Evolutionary conservation across 2,329 filamentous ascomycete genomes (phyloP), one percentile per base, ranked within the genome.

Genomic region (Fusarium verticillioides): DNA sequence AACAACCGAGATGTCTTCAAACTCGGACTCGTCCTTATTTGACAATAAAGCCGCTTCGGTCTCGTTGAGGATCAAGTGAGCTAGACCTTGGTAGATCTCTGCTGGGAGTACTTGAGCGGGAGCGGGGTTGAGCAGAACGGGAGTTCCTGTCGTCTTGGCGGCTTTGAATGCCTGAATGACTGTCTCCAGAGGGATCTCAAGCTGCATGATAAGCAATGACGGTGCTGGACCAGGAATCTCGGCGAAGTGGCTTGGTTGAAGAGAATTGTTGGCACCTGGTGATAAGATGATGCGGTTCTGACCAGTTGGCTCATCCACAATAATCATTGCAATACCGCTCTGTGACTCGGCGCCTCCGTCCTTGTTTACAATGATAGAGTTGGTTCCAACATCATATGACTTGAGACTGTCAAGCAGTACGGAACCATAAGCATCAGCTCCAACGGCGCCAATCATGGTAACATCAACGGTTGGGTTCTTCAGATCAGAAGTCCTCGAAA

Each of bases 11-110:
- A 83, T 79, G 15, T 79, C 78, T 28, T 88, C 86, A 50, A 90
- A 84, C 19, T 86, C 85, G 0, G 80, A 82, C 72, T 88, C 86
- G 7, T 81, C 76, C 60, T 84, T 84, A 4, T 88, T 89, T 1
- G 89, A 91, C 52, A 97, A 86, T 44, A 95, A 88, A 12, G 91
- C 88, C 6, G 95, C 94, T 84, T 98, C 95, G 2, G 92, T 96
- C 84, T 98, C 95, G 78, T 98, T 98, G 76, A 98, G 88, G 46
- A 98, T 89, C 43, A 98, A 85, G 77, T 97, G 94, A 34, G 91
- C 90, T 30, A 98, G 86, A 0, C 88, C 89, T 11, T 80, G 76
- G 79, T 93, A 96, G 9, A 90, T 90, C 26, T 89, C 86, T 0
- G 85, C 84, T 1, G 94, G 94, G 3, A 97, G 83, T 5, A 84